Percentiles rank a stretch among this genome's conserved stretches.
These are phyloP conservation scores for Solanum neorickii DNA, from an alignment of 257 asterid species.

Conservation along the genomic window DNA sequence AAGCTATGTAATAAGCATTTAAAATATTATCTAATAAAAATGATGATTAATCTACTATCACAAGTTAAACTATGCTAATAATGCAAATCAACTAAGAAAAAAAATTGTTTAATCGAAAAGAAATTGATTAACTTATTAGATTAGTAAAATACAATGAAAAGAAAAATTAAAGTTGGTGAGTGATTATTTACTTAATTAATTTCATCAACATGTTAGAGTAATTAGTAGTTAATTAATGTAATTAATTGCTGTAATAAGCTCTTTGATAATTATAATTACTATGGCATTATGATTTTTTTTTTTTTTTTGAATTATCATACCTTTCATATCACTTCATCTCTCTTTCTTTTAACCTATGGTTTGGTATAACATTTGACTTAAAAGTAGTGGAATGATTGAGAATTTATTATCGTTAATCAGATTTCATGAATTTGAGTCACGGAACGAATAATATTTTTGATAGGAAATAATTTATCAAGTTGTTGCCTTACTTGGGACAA, in stretches of 20 bases:
- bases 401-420: not conserved
- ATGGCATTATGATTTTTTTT: not conserved
- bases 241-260: not conserved
- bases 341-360: conserved; percentile 40
- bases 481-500: not conserved
- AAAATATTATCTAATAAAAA: not conserved
- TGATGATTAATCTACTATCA: not conserved
- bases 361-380: conserved; percentile 23
- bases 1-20: not conserved
- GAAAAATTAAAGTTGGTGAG: not conserved
- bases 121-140: not conserved
- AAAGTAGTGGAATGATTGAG: not conserved
- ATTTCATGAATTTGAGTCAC: not conserved
- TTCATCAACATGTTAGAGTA: not conserved
- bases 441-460: not conserved
- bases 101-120: not conserved
- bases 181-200: not conserved
- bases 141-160: not conserved
- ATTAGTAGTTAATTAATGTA: not conserved
- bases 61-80: not conserved
- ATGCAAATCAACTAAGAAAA: not conserved
- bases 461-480: not conserved
- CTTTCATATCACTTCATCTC: conserved; percentile 33
- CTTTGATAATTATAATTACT: not conserved
- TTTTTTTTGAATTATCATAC: not conserved